Percentiles rank a stretch among this genome's conserved stretches.
Conservation (phyloP, 768 basidiomycete species). For the Rhodosporidiobolus sp. region DNA sequence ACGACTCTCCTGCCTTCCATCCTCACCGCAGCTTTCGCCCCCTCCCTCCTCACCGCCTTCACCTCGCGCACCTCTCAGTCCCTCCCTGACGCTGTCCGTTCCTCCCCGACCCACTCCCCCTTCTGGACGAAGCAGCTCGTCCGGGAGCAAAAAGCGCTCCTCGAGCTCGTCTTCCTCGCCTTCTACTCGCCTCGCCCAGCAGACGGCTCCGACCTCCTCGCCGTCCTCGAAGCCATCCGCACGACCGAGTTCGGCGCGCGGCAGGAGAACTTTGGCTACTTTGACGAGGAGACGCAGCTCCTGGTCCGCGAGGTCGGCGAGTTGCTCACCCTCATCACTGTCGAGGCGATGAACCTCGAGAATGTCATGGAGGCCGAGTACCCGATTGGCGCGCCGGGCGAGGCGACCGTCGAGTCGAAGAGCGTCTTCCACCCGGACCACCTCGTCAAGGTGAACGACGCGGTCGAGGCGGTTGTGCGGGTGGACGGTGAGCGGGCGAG, state of each 20-base stretch:
- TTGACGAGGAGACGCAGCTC: slow-evolving; percentile 65
- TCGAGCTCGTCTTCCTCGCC: slow-evolving; percentile 85
- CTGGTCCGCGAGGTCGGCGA: slow-evolving; percentile 58
- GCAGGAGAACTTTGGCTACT: slow-evolving; percentile 63
- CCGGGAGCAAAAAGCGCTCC: slow-evolving; percentile 68
- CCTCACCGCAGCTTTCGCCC: slow-evolving; percentile 61
- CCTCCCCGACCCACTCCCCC: slow-evolving; percentile 51
- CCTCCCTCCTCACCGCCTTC: slow-evolving; percentile 63
- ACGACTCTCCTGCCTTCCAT: slow-evolving; percentile 59
- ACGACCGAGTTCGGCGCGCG: slow-evolving; percentile 61
- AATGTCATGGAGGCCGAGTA: slow-evolving; percentile 45
- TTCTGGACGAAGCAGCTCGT: slow-evolving; percentile 47
- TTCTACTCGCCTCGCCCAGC: slow-evolving; percentile 75
- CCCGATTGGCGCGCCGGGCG: slow-evolving; percentile 34
- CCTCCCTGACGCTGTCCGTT: slow-evolving; percentile 58
- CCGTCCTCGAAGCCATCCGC: slow-evolving; percentile 65
- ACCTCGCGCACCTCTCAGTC: slow-evolving; percentile 46
- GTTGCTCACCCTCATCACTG: slow-evolving; percentile 53
- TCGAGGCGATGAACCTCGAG: slow-evolving; percentile 79
- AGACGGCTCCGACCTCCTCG: slow-evolving; percentile 61
- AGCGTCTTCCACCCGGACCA: slow-evolving; percentile 52
- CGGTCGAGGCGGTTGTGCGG: slow-evolving; percentile 65
- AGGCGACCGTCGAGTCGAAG: slow-evolving; percentile 13
- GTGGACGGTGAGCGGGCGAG: slow-evolving; percentile 62
- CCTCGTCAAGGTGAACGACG: slow-evolving; percentile 55